Percentiles rank a stretch among this genome's conserved stretches.
Evolutionary conservation across 2,329 filamentous ascomycete genomes (phyloP).

Genomic region (Aureobasidium melanogenum): DNA sequence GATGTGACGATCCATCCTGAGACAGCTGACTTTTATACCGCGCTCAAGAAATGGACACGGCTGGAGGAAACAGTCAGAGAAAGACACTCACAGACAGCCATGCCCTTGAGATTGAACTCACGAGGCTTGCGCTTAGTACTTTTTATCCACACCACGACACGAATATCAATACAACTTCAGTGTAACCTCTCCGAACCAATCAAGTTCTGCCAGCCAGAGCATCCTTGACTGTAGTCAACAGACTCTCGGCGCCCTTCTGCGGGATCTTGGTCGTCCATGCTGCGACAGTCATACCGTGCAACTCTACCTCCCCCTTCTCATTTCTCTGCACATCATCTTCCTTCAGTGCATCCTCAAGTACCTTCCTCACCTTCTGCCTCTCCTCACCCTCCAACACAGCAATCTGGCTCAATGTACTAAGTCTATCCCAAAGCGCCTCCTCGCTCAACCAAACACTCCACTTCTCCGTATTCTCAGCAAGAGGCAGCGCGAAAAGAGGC

Average conservation of each 20-base stretch:
- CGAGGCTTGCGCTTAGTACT: neutral
- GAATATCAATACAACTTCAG: neutral
- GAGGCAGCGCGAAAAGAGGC: constrained; percentile 52
- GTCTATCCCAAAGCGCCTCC: constrained; percentile 55
- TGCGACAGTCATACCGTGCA: constrained; percentile 57
- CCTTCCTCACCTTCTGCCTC: constrained; percentile 36
- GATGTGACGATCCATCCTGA: neutral
- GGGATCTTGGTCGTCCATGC: constrained; percentile 49
- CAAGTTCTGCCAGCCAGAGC: constrained; percentile 4
- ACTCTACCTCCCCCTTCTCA: constrained; percentile 50
- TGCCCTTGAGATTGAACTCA: neutral
- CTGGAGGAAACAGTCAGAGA: neutral
- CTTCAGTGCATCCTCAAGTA: constrained; percentile 48
- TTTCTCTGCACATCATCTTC: constrained; percentile 49
- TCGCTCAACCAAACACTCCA: constrained; percentile 52
- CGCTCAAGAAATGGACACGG: neutral
- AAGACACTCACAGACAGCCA: neutral
- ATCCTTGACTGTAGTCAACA: constrained; percentile 7
- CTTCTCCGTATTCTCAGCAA: constrained; percentile 47
- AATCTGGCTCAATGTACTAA: constrained; percentile 60
- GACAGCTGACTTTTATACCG: neutral
- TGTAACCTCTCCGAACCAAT: neutral
- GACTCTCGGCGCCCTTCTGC: neutral
- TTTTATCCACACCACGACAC: neutral
- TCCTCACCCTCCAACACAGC: constrained; percentile 47